Conservation (phyloP, 2,329 filamentous ascomycete species). For the Scytalidium sp. region DNA sequence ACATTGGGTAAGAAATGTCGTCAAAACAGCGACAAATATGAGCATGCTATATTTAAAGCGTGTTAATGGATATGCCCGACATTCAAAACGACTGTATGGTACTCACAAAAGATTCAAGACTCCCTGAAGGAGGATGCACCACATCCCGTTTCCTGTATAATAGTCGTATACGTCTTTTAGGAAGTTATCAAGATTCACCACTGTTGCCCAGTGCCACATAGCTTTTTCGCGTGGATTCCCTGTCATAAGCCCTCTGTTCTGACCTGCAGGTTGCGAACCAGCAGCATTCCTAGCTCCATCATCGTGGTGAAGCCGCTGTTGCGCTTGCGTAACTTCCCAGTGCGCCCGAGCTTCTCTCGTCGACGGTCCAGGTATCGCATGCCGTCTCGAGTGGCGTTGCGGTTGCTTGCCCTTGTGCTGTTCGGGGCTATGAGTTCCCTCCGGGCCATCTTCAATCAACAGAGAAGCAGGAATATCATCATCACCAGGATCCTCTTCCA, state of each 20-base stretch:
- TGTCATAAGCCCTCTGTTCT: conserved; percentile 42
- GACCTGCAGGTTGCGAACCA: conserved; percentile 38
- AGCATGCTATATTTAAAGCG: conserved; percentile 45
- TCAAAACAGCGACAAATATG: conserved; percentile 65
- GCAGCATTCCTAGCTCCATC: conserved; percentile 40
- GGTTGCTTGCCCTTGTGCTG: conserved; percentile 16
- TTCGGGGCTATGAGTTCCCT: conserved; percentile 23
- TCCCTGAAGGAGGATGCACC: conserved; percentile 61
- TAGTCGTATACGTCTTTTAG: conserved; percentile 68
- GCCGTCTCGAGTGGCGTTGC: conserved; percentile 15
- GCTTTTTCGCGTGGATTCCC: conserved; percentile 63
- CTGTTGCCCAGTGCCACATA: conserved; percentile 72
- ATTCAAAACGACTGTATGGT: background rate
- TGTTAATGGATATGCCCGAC: conserved; percentile 1
- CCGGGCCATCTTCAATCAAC: conserved; percentile 51
- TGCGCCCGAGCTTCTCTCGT: conserved; percentile 44
- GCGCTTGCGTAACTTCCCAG: conserved; percentile 52
- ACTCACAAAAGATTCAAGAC: conserved; percentile 55
- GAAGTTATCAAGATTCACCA: conserved; percentile 68
- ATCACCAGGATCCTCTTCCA: conserved; percentile 28
- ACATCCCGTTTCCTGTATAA: conserved; percentile 65
- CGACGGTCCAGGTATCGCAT: conserved; percentile 38
- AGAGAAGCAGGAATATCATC: conserved; percentile 63
- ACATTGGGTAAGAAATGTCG: conserved; percentile 66
- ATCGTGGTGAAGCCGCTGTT: conserved; percentile 45